Conservation (phyloP, 106 monocot species). For the Cymbidium sinense region DNA sequence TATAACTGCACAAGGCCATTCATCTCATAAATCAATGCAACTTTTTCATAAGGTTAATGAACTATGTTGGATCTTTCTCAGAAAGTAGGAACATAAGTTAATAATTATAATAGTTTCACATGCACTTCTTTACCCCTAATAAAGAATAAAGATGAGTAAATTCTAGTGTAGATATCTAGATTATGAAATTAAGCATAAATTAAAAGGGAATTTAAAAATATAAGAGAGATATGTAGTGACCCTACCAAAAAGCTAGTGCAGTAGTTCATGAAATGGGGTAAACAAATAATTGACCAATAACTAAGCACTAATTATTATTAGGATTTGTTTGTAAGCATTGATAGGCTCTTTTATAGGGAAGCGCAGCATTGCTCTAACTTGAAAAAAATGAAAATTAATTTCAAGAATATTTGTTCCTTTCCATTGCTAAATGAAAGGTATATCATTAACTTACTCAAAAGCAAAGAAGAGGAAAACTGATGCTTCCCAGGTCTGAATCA, state of each 20-base stretch:
- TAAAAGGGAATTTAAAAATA: neutral
- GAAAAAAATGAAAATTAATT: neutral
- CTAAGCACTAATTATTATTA: neutral
- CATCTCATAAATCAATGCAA: neutral
- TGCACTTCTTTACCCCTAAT: neutral
- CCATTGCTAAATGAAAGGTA: neutral
- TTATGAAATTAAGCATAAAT: neutral
- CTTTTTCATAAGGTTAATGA: neutral
- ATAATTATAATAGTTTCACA: neutral
- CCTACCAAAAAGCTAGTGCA: neutral
- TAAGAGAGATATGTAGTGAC: neutral
- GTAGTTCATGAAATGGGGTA: neutral
- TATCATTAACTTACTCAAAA: constrained; percentile 69
- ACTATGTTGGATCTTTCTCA: neutral
- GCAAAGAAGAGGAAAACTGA: constrained; percentile 87
- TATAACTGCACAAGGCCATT: neutral
- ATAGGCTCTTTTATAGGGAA: neutral
- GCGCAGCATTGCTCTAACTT: neutral
- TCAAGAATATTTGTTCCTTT: neutral
- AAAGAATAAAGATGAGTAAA: neutral
- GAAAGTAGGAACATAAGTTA: neutral
- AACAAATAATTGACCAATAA: neutral
- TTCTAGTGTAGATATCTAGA: neutral
- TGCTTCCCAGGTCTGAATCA: constrained; percentile 53
- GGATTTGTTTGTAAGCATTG: neutral